Evolutionary conservation across 768 basidiomycete genomes (phyloP), one percentile per base, ranked within the genome.

Genomic region (Megacollybia marginata): DNA sequence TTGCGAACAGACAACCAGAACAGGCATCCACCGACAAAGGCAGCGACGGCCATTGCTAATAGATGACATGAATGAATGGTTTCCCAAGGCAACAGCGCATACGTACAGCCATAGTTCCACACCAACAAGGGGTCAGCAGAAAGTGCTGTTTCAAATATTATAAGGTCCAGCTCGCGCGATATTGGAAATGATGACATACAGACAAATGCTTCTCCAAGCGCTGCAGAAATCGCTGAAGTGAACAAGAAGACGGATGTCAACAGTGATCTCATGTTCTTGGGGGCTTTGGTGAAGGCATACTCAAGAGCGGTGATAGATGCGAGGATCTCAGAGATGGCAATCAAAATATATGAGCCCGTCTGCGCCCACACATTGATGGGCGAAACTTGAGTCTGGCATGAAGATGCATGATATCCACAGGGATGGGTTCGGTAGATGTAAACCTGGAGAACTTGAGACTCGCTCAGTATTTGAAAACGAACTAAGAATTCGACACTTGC

Each of bases 261-360:
- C 51, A 92, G 78, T 42, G 87, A 89, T 23, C 82, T 79, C 92
- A 92, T 92, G 66, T 87, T 87, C 65, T 72, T 81, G 12, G 91
- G 91, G n/a, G 89, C 90, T 64, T 75, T 80, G 56, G 77, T 80
- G 72, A 74, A 82, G 32, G 78, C 79, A 52, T 80, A 81, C 64
- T 82, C 79, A 48, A 80, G 66, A 5, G 71, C 73, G n/a, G 78
- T 80, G 64, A 81, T 78, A 16, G 72, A 75, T 0, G 79, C 76
- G 59, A 79, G 78, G 55, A 74, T 73, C 63, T 82, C 79, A 15
- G 75, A 61, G 52, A 82, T 68, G 13, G 70, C 80, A 57, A 82
- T 74, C 32, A 83, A 70, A 52, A 79, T 71, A 60, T 80, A 80
- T 0, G 46, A 36, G n/a, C 85, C 85, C 8, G 80, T 74, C 58